Conservation (phyloP, 768 basidiomycete species). For the Rhodotorula diobovata region DNA sequence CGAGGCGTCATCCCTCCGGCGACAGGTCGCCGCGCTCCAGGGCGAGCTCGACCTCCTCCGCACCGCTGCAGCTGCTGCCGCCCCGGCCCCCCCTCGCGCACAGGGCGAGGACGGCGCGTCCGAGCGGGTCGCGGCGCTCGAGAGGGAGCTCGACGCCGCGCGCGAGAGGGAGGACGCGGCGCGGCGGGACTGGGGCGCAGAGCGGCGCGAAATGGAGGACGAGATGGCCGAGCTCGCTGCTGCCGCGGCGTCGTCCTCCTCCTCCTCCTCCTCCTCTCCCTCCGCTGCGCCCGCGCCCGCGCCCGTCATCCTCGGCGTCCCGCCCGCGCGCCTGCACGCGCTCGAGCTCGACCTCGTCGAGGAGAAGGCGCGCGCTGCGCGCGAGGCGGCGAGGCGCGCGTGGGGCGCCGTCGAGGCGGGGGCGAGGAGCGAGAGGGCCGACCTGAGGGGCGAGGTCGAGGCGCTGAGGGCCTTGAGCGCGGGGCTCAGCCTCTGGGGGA, state of each 20-base stretch:
- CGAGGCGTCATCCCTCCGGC: constrained; percentile 3
- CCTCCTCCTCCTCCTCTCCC: neutral
- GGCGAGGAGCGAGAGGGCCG: neutral
- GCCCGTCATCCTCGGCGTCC: rapidly evolving
- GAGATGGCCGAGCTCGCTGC: constrained; percentile 7
- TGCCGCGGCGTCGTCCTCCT: neutral
- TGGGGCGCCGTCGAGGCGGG: neutral
- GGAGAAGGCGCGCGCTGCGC: neutral
- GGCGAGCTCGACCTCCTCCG: neutral
- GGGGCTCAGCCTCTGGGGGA: neutral
- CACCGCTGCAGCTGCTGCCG: neutral
- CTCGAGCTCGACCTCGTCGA: neutral
- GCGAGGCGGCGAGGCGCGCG: no score
- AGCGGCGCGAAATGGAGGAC: constrained; percentile 5
- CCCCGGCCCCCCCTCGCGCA: neutral
- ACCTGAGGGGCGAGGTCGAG: neutral
- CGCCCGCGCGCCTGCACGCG: no score
- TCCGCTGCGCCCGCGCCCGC: neutral
- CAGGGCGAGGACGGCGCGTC: neutral
- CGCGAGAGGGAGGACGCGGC: neutral
- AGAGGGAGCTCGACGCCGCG: neutral
- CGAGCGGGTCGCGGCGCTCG: neutral
- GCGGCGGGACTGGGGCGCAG: neutral
- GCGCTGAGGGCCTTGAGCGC: neutral
- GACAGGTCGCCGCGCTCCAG: neutral